Conservation (phyloP, 768 basidiomycete species). For the Macrolepiota albuminosa region DNA sequence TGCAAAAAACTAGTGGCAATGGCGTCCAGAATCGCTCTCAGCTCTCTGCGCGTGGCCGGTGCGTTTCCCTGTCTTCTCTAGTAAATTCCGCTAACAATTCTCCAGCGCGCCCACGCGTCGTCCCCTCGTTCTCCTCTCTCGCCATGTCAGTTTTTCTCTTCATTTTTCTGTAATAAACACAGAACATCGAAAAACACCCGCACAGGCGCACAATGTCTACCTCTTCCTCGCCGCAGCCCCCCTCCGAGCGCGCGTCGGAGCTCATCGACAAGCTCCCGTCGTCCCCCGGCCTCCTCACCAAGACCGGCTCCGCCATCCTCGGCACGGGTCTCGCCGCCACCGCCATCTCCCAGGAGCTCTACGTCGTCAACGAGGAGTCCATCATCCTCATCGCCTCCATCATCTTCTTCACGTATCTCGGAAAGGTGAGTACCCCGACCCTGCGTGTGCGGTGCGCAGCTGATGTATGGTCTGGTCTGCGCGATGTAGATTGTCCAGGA, state of each 20-base stretch:
- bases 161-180: constrained; percentile 2
- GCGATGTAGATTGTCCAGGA: constrained; percentile 60
- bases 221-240: constrained; percentile 53
- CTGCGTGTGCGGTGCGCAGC: background rate
- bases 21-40: constrained; percentile 71
- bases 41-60: constrained; percentile 61
- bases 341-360: constrained; percentile 95
- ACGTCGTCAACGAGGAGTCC: constrained; percentile 96
- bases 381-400: constrained; percentile 82
- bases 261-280: constrained; percentile 85
- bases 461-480: background rate
- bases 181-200: background rate
- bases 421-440: constrained; percentile 46
- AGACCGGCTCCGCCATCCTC: constrained; percentile 89
- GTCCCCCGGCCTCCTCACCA: constrained; percentile 85
- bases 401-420: constrained; percentile 79
- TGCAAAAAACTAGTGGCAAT: constrained; percentile 31
- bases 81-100: background rate
- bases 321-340: constrained; percentile 86
- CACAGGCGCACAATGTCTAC: constrained; percentile 62
- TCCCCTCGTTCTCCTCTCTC: constrained; percentile 37
- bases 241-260: constrained; percentile 83
- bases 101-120: constrained; percentile 51
- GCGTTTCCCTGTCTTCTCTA: constrained; percentile 12
- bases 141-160: constrained; percentile 38